A percentile compares a stretch with the other conserved stretches of the same genome.
These are phyloP conservation scores for Barnettozyma hawaiiensis DNA, from an alignment of 1,139 yeast species.

Conservation along the genomic window DNA sequence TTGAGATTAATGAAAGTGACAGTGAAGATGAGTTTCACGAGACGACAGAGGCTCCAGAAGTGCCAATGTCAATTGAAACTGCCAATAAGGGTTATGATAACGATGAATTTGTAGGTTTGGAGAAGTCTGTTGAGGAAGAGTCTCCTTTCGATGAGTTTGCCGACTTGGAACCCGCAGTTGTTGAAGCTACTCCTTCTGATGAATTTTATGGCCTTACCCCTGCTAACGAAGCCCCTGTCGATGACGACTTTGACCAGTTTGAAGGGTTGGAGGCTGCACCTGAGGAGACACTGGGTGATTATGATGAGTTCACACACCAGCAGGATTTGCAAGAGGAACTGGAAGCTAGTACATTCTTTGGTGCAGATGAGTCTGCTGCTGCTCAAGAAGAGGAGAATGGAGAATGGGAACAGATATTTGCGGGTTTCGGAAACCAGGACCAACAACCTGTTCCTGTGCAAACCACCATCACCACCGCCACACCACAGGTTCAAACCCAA, in stretches of 20 bases:
- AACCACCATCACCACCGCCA: too few relatives aligned
- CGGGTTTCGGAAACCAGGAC: conserved; percentile 66
- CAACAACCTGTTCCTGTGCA: conserved; percentile 17
- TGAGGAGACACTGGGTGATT: conserved; percentile 31
- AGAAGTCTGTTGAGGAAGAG: background rate
- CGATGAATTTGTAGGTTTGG: background rate
- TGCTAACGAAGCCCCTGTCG: conserved; percentile 37
- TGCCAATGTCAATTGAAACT: background rate
- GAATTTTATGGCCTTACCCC: conserved; percentile 44
- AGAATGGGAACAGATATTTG: conserved; percentile 94
- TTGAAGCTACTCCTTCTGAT: conserved; percentile 29
- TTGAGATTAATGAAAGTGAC: conserved; percentile 56
- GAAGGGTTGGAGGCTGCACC: conserved; percentile 45
- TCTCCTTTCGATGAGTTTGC: conserved; percentile 14
- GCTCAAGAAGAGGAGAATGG: conserved; percentile 39
- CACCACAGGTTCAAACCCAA: too few relatives aligned
- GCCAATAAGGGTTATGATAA: background rate
- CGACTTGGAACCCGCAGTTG: conserved; percentile 5
- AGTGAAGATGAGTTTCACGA: conserved; percentile 43
- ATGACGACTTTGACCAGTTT: conserved; percentile 38
- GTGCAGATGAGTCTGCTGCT: conserved; percentile 14
- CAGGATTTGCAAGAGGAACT: conserved; percentile 28
- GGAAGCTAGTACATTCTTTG: conserved; percentile 36
- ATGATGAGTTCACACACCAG: conserved; percentile 23
- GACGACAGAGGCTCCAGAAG: conserved; percentile 30